Evolutionary conservation across 2,329 filamentous ascomycete genomes (phyloP).

Genomic region (Fusarium burgessii): DNA sequence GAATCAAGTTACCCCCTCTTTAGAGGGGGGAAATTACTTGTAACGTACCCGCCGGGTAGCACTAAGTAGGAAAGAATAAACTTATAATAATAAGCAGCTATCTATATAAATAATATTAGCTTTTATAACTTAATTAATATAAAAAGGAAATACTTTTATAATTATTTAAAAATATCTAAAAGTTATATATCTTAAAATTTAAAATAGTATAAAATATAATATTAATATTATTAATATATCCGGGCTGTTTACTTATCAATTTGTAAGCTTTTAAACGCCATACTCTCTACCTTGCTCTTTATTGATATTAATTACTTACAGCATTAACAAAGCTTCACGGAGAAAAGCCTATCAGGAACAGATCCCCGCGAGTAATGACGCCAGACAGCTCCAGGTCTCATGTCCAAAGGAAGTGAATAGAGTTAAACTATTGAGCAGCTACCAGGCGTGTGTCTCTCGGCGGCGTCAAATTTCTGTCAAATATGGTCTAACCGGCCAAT

Average conservation of each 20-base stretch:
- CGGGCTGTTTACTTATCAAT: neutral
- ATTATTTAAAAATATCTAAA: fast-evolving
- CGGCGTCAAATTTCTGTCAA: conserved; percentile 8
- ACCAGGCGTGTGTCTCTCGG: neutral
- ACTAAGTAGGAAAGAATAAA: neutral
- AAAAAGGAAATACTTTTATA: neutral
- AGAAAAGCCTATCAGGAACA: fast-evolving
- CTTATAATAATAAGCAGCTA: neutral
- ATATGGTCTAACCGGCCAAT: neutral
- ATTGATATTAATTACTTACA: neutral
- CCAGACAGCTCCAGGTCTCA: neutral
- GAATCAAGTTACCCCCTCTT: too few species aligned
- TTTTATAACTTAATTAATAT: neutral
- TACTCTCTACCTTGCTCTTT: neutral
- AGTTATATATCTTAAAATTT: neutral
- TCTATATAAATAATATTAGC: neutral
- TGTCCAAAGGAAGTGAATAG: neutral
- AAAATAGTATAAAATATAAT: too few species aligned
- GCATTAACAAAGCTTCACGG: neutral
- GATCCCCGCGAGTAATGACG: neutral
- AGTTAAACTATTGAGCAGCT: conserved; percentile 5
- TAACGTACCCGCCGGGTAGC: too few species aligned
- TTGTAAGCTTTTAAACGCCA: too few species aligned
- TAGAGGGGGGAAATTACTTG: too few species aligned
- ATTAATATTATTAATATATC: too few species aligned